Base-by-base conservation (phyloP, 1,139 yeast species). In the Hansenula sp. region DNA sequence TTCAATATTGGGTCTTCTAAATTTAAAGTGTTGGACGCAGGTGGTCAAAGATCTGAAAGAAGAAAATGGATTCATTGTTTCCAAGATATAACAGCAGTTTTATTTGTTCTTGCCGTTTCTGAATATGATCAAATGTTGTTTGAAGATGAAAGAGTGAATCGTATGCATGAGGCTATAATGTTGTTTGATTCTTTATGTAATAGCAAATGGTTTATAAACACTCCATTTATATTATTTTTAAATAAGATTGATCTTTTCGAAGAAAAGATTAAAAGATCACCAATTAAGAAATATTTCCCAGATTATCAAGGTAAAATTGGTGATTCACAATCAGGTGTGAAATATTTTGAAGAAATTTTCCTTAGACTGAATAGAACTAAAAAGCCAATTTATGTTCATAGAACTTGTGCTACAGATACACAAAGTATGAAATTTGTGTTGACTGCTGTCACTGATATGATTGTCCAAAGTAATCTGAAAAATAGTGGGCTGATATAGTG, bases 31-130 rank as follows among this genome's bases (percentile, higher is more conserved):
- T 71, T 90, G 45, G 99, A 93, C 68, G 98, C 96, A 6, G 99
- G 99, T 41, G 99, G 99, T 2, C 99, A 93, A 66, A 72, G 99
- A 47, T 81, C 91, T 35, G 99, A 93, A 65, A 76, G 99, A 46
- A 81, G 84, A 54, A 93, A 93, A 62, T 93, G 99, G 99, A 87
- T 93, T 49, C 96, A 91, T 62, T 88, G 96, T 60, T 93, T 94
- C 65, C 95, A 91, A 58, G 89, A 87, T 52, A 90, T 93, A 45
- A 86, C 96, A 0, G 89, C 96, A 2, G 84, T 94, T 1, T 65
- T 93, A 33, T 93, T 90, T 65, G 96, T 93, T n/a, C 77, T 87
- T 25, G 97, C 98, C 0, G 81, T 90, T 31, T 81, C 90, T 39
- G 99, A 93, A 65, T 93, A 88, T 62, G 98, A 93, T 66, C 96